These are phyloP conservation scores for Mortierella alpina DNA, from an alignment of 192 early-diverging fungal genomes.

Conservation along the genomic window DNA sequence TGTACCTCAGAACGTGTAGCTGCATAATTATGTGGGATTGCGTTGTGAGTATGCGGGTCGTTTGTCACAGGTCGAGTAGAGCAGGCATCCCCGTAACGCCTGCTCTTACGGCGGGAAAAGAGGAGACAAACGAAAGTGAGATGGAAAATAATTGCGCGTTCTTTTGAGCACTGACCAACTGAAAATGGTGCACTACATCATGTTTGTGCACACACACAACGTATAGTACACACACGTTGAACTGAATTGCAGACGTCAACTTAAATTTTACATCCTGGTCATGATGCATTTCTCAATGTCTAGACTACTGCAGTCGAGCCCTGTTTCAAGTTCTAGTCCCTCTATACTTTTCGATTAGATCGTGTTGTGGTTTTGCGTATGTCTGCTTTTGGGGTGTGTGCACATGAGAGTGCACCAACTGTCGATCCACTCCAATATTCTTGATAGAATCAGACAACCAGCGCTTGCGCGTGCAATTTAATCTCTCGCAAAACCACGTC, in stretches of 20 bases:
- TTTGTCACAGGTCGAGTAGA: neutral
- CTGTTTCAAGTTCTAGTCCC: too few relatives aligned
- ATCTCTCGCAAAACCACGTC: neutral
- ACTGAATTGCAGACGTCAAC: neutral
- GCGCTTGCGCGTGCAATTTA: neutral
- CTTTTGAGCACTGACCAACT: slow-evolving; percentile 28
- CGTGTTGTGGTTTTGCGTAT: too few relatives aligned
- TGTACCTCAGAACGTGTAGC: too few relatives aligned
- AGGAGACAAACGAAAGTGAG: neutral
- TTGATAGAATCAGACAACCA: too few relatives aligned
- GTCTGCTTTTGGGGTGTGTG: too few relatives aligned
- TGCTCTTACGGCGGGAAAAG: neutral
- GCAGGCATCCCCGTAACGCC: neutral
- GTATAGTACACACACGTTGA: neutral
- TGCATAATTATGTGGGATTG: neutral
- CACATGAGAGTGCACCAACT: too few relatives aligned
- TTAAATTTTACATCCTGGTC: neutral
- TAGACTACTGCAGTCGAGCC: too few relatives aligned
- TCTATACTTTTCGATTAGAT: too few relatives aligned
- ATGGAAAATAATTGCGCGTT: neutral
- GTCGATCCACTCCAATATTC: too few relatives aligned
- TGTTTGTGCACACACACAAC: neutral
- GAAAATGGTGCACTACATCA: too few relatives aligned
- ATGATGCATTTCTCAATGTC: too few relatives aligned
- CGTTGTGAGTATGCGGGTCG: neutral